Evolutionary conservation across 2,329 filamentous ascomycete species (phyloP).

Genomic region (Aspergillus tubingensis): DNA sequence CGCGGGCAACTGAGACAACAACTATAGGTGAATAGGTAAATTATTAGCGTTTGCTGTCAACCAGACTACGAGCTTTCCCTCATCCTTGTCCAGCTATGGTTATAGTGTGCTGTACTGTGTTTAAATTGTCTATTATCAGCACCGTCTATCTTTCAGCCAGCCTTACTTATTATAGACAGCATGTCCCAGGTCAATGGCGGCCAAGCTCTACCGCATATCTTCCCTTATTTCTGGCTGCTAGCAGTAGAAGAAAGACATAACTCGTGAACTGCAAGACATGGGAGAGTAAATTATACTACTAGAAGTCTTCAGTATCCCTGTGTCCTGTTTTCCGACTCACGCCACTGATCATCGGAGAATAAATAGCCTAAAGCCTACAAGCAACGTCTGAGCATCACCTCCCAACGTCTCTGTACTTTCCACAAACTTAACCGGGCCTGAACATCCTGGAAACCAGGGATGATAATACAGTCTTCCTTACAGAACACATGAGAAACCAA

Average conservation of each 20-base stretch:
- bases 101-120: not conserved
- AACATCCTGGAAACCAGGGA: too few species aligned
- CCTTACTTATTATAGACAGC: not conserved
- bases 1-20: not conserved
- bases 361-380: not conserved
- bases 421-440: too few species aligned
- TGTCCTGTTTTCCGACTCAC: not conserved
- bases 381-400: not conserved
- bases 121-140: not conserved
- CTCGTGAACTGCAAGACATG: not conserved
- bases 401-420: not conserved
- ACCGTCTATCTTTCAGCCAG: not conserved
- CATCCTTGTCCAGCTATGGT: not conserved
- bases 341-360: not conserved
- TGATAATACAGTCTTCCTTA: not conserved
- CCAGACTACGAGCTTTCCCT: not conserved
- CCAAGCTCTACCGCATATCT: not conserved
- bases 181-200: not conserved
- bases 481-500: not conserved
- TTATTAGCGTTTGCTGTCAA: not conserved
- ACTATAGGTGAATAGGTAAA: not conserved
- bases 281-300: not conserved
- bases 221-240: not conserved
- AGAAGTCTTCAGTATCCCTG: not conserved
- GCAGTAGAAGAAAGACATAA: not conserved